Percentiles rank a stretch among this genome's conserved stretches.
phyloP scores from a whole-genome alignment of 2,329 filamentous ascomycete genomes.

The Dactylonectria macrodidyma region DNA sequence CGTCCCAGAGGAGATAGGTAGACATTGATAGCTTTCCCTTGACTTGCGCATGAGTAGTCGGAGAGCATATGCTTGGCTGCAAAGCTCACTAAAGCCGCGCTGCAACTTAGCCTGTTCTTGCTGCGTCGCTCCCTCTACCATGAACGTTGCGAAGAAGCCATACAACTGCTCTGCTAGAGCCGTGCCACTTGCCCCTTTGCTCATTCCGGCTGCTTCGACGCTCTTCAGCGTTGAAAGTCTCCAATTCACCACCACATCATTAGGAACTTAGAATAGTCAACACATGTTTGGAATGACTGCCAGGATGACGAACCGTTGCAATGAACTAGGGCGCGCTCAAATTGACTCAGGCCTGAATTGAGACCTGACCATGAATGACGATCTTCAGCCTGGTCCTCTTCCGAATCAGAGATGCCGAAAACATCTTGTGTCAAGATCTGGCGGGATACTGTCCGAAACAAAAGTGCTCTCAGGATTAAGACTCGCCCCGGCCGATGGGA shows the following conservation, averaged over 20 bases:
- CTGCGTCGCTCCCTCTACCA: neutral
- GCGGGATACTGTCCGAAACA: neutral
- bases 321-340: neutral
- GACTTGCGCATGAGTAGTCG: slow-evolving; percentile 26
- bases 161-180: slow-evolving; percentile 16
- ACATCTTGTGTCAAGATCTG: neutral
- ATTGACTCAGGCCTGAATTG: neutral
- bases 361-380: neutral
- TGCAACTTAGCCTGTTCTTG: neutral
- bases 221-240: slow-evolving; percentile 17
- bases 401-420: slow-evolving; percentile 5
- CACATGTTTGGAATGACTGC: neutral
- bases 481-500: neutral
- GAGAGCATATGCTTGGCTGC: slow-evolving; percentile 9
- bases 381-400: neutral
- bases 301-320: neutral
- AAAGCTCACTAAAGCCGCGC: neutral
- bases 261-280: slow-evolving; percentile 8
- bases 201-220: slow-evolving; percentile 4
- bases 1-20: neutral
- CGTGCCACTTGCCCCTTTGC: neutral
- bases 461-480: neutral
- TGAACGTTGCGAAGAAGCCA: slow-evolving; percentile 2
- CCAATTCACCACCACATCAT: slow-evolving; percentile 16
- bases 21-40: neutral